Base-by-base conservation (phyloP, 768 basidiomycete species). In the Trametes gibbosa region DNA sequence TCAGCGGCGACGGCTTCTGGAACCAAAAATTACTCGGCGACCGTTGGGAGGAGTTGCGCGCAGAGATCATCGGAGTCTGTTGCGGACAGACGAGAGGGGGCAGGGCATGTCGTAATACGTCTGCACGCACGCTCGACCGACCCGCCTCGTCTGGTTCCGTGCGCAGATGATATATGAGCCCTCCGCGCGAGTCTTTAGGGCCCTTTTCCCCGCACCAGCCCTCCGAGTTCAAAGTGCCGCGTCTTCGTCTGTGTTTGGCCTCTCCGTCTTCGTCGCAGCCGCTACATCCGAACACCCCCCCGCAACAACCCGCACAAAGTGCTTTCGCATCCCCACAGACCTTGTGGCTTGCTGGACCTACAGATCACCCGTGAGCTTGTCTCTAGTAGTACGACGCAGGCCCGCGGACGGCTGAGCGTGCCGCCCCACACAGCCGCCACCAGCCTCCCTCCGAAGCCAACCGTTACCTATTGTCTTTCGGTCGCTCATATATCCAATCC, bases 41-140 rank as follows among this genome's bases (percentile, higher is more conserved):
- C 65, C 41, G 58, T 58, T 53, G 50, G 59, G 49, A 61, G 37
- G 53, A 55, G 41, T 37, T 55, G 39, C 51, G 47, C 53, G 47
- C 42, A 61, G 48, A 58, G 60, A 64, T 65, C 61, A 59, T 52
- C 56, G 58, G 59, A 50, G 46, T 53, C 63, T 54, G 54, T 60
- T 62, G 47, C 56, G 61, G 27, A 45, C 27, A 34, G 50, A 34
- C 45, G 45, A 52, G 24, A 46, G 57, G 47, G 58, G 50, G 47
- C 55, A 56, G 47, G 45, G 57, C 54, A 57, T 63, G 57, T 63
- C 62, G 62, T 63, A 58, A 58, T 63, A 52, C 39, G 39, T 43
- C 50, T 49, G 58, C 50, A 37, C 45, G 55, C 57, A 52, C 57
- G 55, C 55, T 50, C 57, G 57, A 35, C 57, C 50, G 56, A 49